These are phyloP conservation scores for Oropetium thomaeum DNA, from an alignment of 176 grass and related monocot species.

Conservation along the genomic window DNA sequence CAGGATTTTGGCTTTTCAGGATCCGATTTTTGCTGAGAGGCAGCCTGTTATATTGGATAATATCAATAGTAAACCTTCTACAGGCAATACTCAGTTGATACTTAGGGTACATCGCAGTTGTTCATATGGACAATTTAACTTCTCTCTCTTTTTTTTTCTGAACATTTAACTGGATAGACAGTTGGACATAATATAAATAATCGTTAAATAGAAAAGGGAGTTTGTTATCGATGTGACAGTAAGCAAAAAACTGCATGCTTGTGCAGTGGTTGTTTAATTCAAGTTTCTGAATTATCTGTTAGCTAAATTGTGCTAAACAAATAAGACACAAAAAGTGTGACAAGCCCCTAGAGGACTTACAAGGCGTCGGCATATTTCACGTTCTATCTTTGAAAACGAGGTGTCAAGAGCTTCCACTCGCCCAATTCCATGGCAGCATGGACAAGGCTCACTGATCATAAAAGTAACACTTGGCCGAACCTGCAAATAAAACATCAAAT, in stretches of 20 bases:
- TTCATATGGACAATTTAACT: not conserved
- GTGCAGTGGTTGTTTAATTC: not conserved
- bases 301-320: not conserved
- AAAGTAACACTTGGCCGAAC: slow-evolving; percentile 95
- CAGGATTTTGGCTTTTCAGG: slow-evolving; percentile 71
- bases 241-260: not conserved
- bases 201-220: not conserved
- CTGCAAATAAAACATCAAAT: slow-evolving; percentile 45
- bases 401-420: slow-evolving; percentile 90
- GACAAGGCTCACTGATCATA: slow-evolving; percentile 92
- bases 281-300: not conserved
- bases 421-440: slow-evolving; percentile 79
- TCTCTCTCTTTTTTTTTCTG: not conserved
- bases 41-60: slow-evolving; percentile 57
- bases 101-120: not conserved
- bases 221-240: not conserved
- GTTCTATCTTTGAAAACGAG: slow-evolving; percentile 84
- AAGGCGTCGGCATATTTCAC: slow-evolving; percentile 75
- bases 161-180: not conserved
- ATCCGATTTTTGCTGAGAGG: slow-evolving; percentile 48
- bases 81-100: not conserved
- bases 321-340: slow-evolving; percentile 1
- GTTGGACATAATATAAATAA: not conserved
- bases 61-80: slow-evolving; percentile 21
- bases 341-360: slow-evolving; percentile 45